phyloP scores from a whole-genome alignment of 176 grass and related monocot species.

The Panicum miliaceum region DNA sequence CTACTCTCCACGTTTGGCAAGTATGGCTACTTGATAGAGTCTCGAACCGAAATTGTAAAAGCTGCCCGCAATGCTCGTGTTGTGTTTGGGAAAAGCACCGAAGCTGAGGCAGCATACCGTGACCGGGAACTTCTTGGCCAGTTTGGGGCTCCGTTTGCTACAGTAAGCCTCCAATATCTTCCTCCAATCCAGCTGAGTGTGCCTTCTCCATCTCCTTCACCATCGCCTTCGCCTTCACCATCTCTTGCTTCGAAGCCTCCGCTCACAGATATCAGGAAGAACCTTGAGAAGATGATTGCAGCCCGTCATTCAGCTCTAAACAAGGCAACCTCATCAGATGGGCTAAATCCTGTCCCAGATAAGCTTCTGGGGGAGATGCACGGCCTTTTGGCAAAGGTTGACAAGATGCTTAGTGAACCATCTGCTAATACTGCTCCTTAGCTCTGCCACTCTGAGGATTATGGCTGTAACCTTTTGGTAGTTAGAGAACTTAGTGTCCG shows the following conservation, averaged over 20 bases:
- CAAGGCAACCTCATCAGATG: constrained; percentile 36
- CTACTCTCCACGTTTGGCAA: constrained; percentile 58
- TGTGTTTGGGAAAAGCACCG: constrained; percentile 58
- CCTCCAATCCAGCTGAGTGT: constrained; percentile 39
- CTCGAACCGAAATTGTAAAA: constrained; percentile 47
- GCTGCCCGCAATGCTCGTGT: constrained; percentile 46
- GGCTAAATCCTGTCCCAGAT: constrained; percentile 31
- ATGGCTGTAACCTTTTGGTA: constrained; percentile 14
- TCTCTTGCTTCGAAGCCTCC: constrained; percentile 43
- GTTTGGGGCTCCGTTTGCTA: constrained; percentile 66
- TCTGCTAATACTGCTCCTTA: constrained; percentile 44
- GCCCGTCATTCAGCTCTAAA: constrained; percentile 31
- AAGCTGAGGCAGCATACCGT: constrained; percentile 59
- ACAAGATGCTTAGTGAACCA: constrained; percentile 48
- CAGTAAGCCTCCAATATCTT: constrained; percentile 44
- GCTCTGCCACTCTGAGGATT: neutral
- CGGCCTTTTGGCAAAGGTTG: constrained; percentile 69
- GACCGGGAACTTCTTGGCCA: constrained; percentile 48
- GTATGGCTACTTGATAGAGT: constrained; percentile 63
- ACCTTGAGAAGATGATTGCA: constrained; percentile 87
- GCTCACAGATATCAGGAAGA: constrained; percentile 74
- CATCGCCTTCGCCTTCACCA: neutral
- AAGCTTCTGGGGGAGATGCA: constrained; percentile 77
- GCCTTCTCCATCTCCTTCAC: neutral
- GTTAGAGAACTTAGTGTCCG: constrained; percentile 23